Conservation (phyloP, 768 basidiomycete genomes). For the Terana coerulea region DNA sequence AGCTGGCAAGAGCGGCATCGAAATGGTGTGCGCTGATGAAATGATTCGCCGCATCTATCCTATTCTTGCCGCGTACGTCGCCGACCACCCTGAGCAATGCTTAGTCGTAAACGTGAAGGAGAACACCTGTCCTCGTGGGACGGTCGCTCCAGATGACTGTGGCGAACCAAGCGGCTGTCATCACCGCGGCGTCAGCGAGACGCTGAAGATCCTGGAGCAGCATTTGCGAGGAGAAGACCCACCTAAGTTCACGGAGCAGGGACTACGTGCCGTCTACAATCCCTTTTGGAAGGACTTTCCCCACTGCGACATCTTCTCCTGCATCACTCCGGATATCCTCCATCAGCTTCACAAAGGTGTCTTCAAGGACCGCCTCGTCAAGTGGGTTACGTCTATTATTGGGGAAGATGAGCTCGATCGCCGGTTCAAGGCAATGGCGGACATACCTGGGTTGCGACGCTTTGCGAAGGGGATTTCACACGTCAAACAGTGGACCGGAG, state of each 20-base stretch:
- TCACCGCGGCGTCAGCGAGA: neutral
- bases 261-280: slow-evolving; percentile 12
- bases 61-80: slow-evolving; percentile 17
- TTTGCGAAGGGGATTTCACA: slow-evolving; percentile 39
- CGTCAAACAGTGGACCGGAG: slow-evolving; percentile 39
- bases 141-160: slow-evolving; percentile 1
- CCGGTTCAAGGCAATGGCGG: slow-evolving; percentile 27
- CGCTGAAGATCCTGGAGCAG: neutral
- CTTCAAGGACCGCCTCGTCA: slow-evolving; percentile 39
- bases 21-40: slow-evolving; percentile 17
- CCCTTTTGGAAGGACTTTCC: slow-evolving; percentile 35
- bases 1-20: slow-evolving; percentile 14
- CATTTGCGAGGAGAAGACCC: neutral
- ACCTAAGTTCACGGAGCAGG: neutral
- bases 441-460: slow-evolving; percentile 29
- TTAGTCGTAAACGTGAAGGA: slow-evolving; percentile 12
- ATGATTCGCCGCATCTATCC: slow-evolving; percentile 12
- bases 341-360: slow-evolving; percentile 47
- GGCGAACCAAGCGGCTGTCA: neutral
- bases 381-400: slow-evolving; percentile 29
- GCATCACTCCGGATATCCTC: slow-evolving; percentile 36
- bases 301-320: slow-evolving; percentile 33
- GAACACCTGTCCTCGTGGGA: slow-evolving; percentile 8
- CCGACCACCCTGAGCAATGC: slow-evolving; percentile 23
- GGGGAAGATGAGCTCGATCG: slow-evolving; percentile 29